A percentile compares a stretch with the other conserved stretches of the same genome.
Evolutionary conservation across 2,329 filamentous ascomycete genomes (phyloP).

Genomic region (Rosellinia necatrix): DNA sequence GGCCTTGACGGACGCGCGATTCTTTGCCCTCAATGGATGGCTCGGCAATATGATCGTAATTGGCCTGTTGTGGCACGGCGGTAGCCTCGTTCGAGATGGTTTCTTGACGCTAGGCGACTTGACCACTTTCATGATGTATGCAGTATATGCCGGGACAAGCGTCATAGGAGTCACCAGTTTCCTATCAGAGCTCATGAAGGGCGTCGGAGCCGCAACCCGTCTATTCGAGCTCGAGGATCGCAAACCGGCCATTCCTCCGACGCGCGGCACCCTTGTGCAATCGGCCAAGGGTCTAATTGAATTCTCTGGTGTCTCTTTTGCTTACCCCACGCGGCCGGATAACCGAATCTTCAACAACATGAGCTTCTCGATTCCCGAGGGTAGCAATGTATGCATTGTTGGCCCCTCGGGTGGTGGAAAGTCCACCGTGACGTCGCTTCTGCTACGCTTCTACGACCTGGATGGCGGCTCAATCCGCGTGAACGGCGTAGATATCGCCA

Average conservation of each 20-base stretch:
- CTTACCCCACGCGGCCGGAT: slow-evolving; percentile 91
- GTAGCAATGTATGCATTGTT: slow-evolving; percentile 94
- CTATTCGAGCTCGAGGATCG: slow-evolving; percentile 96
- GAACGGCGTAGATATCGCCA: slow-evolving; percentile 79
- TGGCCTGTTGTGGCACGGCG: slow-evolving; percentile 85
- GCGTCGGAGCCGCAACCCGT: slow-evolving; percentile 92
- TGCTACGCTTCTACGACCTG: slow-evolving; percentile 90
- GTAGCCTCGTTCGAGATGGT: slow-evolving; percentile 85
- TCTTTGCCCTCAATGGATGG: slow-evolving; percentile 85
- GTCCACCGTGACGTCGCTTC: slow-evolving; percentile 88
- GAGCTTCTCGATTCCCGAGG: slow-evolving; percentile 88
- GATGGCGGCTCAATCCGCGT: slow-evolving; percentile 79
- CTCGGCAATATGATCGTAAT: slow-evolving; percentile 97
- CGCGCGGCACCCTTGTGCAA: slow-evolving; percentile 75
- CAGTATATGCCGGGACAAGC: slow-evolving; percentile 81
- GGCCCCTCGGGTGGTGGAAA: slow-evolving; percentile 96
- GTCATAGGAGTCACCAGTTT: slow-evolving; percentile 94
- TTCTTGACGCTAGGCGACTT: slow-evolving; percentile 88
- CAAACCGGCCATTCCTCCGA: slow-evolving; percentile 83
- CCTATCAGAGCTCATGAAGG: slow-evolving; percentile 99
- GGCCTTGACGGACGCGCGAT: slow-evolving; percentile 85
- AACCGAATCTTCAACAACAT: slow-evolving; percentile 89
- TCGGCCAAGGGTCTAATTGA: slow-evolving; percentile 88
- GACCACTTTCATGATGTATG: slow-evolving; percentile 98
- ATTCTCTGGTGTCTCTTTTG: slow-evolving; percentile 84